Base-by-base conservation (phyloP, 805 yeast species). In the Cyberlindnera maclurae region DNA sequence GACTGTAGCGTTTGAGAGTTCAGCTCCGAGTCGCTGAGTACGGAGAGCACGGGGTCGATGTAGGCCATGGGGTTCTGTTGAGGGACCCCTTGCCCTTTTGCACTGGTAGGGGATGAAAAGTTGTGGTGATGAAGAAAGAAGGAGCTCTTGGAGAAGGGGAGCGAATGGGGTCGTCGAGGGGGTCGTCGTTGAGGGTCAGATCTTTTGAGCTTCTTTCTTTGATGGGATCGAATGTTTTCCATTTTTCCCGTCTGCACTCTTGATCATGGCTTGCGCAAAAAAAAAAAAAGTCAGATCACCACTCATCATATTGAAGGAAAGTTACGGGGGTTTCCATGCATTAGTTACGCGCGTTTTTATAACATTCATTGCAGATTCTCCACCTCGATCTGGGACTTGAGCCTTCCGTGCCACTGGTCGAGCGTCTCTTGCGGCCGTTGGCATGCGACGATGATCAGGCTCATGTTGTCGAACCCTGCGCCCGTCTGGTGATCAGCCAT, bases 381-480 rank as follows among this genome's bases (percentile, higher is more conserved):
- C 24, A 60, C 52, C 36, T 58, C 65, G 9, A 63, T 43, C 27
- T 68, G 64, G 6, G 54, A 42, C 46, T 71, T 76, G 69, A 81
- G 75, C 41, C 60, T 55, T 4, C 58, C 57, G 47, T 77, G 71
- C 93, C 93, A 82, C 15, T 67, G 68, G 16, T 72, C 72, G 31
- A 80, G 52, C 2, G 65, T 53, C 34, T 62, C 65, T 4, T 53
- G 59, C 5, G 54, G 54, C 26, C 67, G 65, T 51, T 81, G 85
- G 28, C 80, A 54, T 1, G 82, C 82, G 8, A 82, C 69, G 5
- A 83, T 71, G n/a, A 80, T 69, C 15, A 81, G 63, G 0, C 89
- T 82, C 90, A 83, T 83, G 52, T 83, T 83, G 57, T 83, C 94
- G 50, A 80, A 82, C 1, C 94, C 94, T 18, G 82, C 73, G 3